Evolutionary conservation across 208 protist species (phyloP).

Genomic region (Vickermania ingenoplastis): DNA sequence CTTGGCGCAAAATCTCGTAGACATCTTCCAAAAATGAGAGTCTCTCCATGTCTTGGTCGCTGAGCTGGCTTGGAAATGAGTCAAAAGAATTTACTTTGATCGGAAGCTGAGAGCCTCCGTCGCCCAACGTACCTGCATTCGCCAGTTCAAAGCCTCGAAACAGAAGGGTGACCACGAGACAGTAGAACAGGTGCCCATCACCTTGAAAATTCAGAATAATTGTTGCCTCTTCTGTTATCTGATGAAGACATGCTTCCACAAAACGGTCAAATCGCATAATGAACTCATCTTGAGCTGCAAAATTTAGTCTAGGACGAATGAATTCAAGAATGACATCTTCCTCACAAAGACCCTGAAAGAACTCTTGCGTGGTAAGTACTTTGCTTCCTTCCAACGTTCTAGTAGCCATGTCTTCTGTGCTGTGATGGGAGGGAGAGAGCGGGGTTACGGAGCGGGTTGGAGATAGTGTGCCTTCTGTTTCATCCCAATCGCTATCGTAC

Average conservation of each 20-base stretch:
- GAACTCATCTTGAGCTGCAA: neutral
- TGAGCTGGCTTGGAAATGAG: neutral
- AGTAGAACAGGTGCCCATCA: neutral
- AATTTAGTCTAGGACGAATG: neutral
- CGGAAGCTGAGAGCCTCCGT: neutral
- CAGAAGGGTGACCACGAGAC: neutral
- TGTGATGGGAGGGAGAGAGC: neutral
- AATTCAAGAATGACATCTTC: neutral
- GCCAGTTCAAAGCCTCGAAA: neutral
- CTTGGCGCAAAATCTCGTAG: conserved; percentile 7
- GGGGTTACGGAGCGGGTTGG: neutral
- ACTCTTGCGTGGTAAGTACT: too few species aligned
- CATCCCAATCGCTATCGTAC: neutral
- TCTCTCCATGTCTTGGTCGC: neutral
- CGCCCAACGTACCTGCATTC: neutral
- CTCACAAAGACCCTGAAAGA: neutral
- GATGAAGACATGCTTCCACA: conserved; percentile 3
- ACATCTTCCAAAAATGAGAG: conserved; percentile 13
- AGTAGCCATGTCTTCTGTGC: too few species aligned
- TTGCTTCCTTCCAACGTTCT: too few species aligned
- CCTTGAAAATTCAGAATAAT: neutral
- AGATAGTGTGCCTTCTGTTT: neutral
- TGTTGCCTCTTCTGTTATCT: neutral
- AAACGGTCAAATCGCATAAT: conserved; percentile 2
- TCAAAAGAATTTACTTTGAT: neutral